phyloP scores from a whole-genome alignment of 2,329 filamentous ascomycete species.

The Gyromitra esculenta region DNA sequence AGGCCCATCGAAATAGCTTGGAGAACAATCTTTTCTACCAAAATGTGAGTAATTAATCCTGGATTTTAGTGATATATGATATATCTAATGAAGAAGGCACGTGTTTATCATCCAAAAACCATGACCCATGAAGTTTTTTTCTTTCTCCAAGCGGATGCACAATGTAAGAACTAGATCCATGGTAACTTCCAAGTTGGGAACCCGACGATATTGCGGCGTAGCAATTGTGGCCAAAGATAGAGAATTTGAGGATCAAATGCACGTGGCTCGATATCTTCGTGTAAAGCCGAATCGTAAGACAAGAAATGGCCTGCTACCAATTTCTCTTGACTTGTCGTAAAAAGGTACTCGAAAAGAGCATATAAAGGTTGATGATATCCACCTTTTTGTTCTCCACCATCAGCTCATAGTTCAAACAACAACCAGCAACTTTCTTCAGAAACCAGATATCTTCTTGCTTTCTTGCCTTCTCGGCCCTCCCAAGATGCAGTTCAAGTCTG shows the following conservation, averaged over 20 bases:
- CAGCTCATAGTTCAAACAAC: slow-evolving; percentile 10
- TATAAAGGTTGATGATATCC: slow-evolving; percentile 27
- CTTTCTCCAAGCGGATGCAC: not conserved
- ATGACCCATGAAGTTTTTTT: not conserved
- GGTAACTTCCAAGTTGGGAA: not conserved
- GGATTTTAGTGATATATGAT: not conserved
- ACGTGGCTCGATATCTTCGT: not conserved
- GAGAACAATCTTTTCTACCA: not conserved
- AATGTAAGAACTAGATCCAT: not conserved
- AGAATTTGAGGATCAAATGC: not conserved
- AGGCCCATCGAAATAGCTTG: not conserved
- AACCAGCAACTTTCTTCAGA: not conserved
- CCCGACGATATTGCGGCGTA: not conserved
- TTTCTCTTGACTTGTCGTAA: too few relatives aligned
- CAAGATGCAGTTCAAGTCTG: slow-evolving; percentile 32
- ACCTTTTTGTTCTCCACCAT: not conserved
- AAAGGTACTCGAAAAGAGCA: not conserved
- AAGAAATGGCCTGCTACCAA: not conserved
- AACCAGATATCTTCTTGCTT: not conserved
- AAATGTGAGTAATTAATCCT: not conserved
- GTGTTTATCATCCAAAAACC: not conserved
- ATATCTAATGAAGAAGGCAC: not conserved
- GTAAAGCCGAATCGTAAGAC: not conserved
- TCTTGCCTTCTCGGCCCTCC: slow-evolving; percentile 3
- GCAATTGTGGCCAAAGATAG: not conserved